Conservation (phyloP, 2,329 filamentous ascomycete species). For the Verticillium nubilum region DNA sequence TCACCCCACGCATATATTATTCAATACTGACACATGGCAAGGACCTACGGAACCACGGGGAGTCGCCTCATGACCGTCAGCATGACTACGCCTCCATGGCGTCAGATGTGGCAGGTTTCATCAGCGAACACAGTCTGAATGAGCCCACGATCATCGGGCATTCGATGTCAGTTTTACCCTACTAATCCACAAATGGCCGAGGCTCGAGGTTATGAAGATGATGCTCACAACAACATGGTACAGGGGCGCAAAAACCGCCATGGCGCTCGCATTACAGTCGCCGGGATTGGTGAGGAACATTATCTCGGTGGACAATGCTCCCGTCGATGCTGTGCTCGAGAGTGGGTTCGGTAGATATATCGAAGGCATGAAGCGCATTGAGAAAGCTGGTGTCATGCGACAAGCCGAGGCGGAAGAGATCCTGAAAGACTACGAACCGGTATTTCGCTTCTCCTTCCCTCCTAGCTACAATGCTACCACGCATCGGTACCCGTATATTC, state of each 20-base stretch:
- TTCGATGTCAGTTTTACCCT: slow-evolving; percentile 63
- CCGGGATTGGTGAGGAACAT: slow-evolving; percentile 65
- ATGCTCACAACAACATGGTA: not conserved
- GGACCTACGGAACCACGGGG: slow-evolving; percentile 91
- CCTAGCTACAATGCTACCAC: too few species aligned
- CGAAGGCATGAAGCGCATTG: slow-evolving; percentile 77
- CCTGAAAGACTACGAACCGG: slow-evolving; percentile 66
- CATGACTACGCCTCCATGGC: slow-evolving; percentile 85
- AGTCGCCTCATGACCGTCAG: slow-evolving; percentile 68
- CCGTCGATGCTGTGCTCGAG: slow-evolving; percentile 70
- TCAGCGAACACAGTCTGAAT: slow-evolving; percentile 63
- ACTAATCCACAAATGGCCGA: not conserved
- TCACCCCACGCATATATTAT: slow-evolving; percentile 11
- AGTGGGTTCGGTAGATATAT: slow-evolving; percentile 76
- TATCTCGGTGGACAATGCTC: slow-evolving; percentile 87
- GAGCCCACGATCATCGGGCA: slow-evolving; percentile 80
- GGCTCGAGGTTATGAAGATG: not conserved
- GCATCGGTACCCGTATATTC: too few species aligned
- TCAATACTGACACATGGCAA: slow-evolving; percentile 22
- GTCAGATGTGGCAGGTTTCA: slow-evolving; percentile 75
- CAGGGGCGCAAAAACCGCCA: slow-evolving; percentile 87
- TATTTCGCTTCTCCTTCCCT: slow-evolving; percentile 21
- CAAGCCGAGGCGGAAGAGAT: slow-evolving; percentile 78
- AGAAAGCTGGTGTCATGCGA: slow-evolving; percentile 59
- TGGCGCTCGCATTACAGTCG: slow-evolving; percentile 72